phyloP scores from a whole-genome alignment of 768 basidiomycete genomes.

The Kwoniella newhampshirensis region DNA sequence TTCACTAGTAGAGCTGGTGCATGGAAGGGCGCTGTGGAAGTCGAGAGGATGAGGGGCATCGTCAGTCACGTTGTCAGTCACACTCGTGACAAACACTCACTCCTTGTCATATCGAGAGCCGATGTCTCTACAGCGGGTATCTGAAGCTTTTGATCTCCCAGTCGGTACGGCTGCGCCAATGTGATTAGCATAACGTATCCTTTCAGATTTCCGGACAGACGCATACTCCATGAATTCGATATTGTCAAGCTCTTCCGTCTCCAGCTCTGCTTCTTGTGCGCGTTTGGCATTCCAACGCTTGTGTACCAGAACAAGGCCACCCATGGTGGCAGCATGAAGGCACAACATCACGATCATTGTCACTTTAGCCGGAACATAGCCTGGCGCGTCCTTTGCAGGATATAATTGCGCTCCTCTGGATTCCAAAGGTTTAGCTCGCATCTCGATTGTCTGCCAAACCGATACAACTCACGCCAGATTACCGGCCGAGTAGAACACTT shows the following conservation, averaged over 20 bases:
- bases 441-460: background rate
- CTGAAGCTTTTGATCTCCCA: slow-evolving; percentile 3
- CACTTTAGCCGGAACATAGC: slow-evolving; percentile 6
- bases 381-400: slow-evolving; percentile 1
- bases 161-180: background rate
- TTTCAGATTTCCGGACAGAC: background rate
- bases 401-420: background rate
- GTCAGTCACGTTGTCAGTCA: background rate
- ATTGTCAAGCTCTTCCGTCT: slow-evolving; percentile 4
- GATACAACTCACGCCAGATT: slow-evolving; percentile 1
- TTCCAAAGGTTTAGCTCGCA: background rate
- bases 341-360: slow-evolving; percentile 1
- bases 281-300: background rate
- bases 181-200: background rate
- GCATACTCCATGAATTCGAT: slow-evolving; percentile 9
- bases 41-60: background rate
- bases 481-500: slow-evolving; percentile 3
- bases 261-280: background rate
- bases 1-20: too few species aligned
- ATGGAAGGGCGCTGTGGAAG: background rate
- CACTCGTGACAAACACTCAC: background rate
- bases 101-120: background rate
- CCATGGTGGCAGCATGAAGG: slow-evolving; percentile 3
- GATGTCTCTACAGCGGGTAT: background rate
- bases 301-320: slow-evolving; percentile 2